phyloP scores from a whole-genome alignment of 106 monocot genomes.

The Phalaenopsis equestris region DNA sequence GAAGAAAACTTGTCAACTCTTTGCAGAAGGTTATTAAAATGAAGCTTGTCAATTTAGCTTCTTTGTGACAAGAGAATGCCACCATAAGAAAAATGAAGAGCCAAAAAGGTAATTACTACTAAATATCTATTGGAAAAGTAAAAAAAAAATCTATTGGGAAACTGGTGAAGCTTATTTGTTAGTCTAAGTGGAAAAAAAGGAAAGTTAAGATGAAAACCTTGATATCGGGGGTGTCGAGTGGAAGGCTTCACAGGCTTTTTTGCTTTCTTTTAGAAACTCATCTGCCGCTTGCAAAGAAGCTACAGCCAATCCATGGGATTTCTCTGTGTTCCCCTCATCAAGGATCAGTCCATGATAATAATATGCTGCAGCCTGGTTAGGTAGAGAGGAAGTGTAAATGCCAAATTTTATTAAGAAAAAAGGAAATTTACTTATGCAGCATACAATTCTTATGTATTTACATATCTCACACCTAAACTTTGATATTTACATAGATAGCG shows the following conservation, averaged over 20 bases:
- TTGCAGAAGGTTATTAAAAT: neutral
- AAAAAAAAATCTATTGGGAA: conserved; percentile 1
- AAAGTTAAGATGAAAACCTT: conserved; percentile 27
- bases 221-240: conserved; percentile 48
- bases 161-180: neutral
- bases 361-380: conserved; percentile 64
- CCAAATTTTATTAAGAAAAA: neutral
- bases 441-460: too few species aligned
- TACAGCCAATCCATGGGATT: conserved; percentile 52
- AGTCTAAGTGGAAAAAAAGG: neutral
- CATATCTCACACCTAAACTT: too few species aligned
- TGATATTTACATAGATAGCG: too few species aligned
- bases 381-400: neutral
- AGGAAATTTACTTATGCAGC: too few species aligned
- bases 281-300: conserved; percentile 68
- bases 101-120: neutral
- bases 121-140: neutral
- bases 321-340: conserved; percentile 77
- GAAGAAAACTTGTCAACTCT: neutral
- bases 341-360: conserved; percentile 85
- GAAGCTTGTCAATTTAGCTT: neutral
- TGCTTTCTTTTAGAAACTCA: conserved; percentile 72
- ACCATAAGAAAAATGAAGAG: neutral
- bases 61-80: neutral
- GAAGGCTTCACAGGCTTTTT: conserved; percentile 50